A percentile compares a stretch with the other conserved stretches of the same genome.
These are phyloP conservation scores for Coriolopsis trogii DNA, from an alignment of 1,284 basidiomycete species.

Conservation along the genomic window DNA sequence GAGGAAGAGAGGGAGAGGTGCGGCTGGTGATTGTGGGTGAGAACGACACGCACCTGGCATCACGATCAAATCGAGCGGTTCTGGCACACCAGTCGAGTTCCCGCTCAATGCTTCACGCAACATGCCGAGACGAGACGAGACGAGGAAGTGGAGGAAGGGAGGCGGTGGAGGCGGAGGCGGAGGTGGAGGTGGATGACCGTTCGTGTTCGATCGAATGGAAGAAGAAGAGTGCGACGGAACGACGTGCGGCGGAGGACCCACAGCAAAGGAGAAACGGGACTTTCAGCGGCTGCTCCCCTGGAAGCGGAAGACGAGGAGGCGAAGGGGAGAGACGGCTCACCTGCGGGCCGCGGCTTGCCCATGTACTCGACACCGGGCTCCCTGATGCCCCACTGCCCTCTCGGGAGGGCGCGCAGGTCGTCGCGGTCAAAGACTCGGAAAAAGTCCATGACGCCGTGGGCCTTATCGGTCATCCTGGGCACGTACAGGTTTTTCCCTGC, in stretches of 20 bases:
- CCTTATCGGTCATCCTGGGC: slow-evolving; percentile 57
- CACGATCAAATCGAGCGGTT: slow-evolving; percentile 64
- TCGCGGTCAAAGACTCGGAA: slow-evolving; percentile 58
- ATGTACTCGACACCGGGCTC: slow-evolving; percentile 59
- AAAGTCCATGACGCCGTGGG: slow-evolving; percentile 63
- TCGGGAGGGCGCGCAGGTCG: slow-evolving; percentile 59
- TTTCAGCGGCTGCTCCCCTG: slow-evolving; percentile 4
- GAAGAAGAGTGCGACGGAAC: neutral
- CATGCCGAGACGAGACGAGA: neutral
- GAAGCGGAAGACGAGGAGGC: neutral
- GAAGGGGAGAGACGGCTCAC: slow-evolving; percentile 44
- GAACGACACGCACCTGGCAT: slow-evolving; percentile 56
- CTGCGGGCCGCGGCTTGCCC: slow-evolving; percentile 47
- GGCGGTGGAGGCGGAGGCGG: slow-evolving; percentile 5
- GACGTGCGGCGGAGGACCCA: too few species aligned
- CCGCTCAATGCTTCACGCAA: slow-evolving; percentile 46
- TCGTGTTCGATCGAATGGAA: too few species aligned
- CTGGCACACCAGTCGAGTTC: slow-evolving; percentile 38
- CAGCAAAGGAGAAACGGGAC: neutral
- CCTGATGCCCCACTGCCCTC: slow-evolving; percentile 73
- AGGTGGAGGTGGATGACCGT: too few species aligned
- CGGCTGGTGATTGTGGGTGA: too few species aligned
- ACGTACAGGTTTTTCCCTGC: slow-evolving; percentile 70
- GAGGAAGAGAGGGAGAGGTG: too few species aligned
- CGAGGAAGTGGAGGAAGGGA: neutral